A percentile compares a stretch with the other conserved stretches of the same genome.
These are phyloP conservation scores for Jaenimonas drosophilae DNA, from an alignment of 208 protist species.

Conservation along the genomic window DNA sequence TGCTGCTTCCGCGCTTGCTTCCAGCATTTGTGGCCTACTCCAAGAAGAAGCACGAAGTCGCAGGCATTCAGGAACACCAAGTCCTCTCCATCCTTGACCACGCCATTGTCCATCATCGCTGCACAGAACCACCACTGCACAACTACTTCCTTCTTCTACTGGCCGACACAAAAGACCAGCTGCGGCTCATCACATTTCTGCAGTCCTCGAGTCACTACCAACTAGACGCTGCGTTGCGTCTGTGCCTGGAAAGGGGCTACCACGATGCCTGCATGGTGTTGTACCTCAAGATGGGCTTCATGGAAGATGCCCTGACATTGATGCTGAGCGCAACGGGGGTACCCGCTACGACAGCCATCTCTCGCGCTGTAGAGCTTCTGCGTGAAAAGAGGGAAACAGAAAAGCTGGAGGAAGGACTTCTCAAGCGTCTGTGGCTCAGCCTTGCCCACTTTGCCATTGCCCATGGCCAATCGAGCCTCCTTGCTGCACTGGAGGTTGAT, in stretches of 20 bases:
- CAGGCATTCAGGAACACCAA: slow-evolving; percentile 71
- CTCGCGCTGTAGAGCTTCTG: background rate
- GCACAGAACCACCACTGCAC: slow-evolving; percentile 82
- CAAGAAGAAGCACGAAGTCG: slow-evolving; percentile 39
- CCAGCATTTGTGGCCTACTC: slow-evolving; percentile 89
- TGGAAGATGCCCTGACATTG: slow-evolving; percentile 91
- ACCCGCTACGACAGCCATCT: background rate
- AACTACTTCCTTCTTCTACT: slow-evolving; percentile 93
- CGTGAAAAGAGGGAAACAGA: background rate
- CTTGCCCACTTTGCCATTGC: slow-evolving; percentile 87
- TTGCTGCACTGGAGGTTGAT: slow-evolving; percentile 60
- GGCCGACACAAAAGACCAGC: slow-evolving; percentile 53
- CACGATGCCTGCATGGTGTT: slow-evolving; percentile 77
- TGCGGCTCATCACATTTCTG: slow-evolving; percentile 73
- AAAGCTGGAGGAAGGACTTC: slow-evolving; percentile 43
- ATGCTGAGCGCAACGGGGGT: slow-evolving; percentile 35
- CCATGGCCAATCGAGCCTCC: slow-evolving; percentile 43
- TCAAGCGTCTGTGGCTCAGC: slow-evolving; percentile 90
- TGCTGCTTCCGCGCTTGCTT: slow-evolving; percentile 79
- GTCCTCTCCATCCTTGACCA: slow-evolving; percentile 89
- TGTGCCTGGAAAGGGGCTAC: slow-evolving; percentile 74
- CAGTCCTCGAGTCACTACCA: slow-evolving; percentile 73
- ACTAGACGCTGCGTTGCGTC: slow-evolving; percentile 86
- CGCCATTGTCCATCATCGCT: slow-evolving; percentile 76
- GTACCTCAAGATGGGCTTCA: slow-evolving; percentile 88